Percentiles rank a stretch among this genome's conserved stretches.
Evolutionary conservation across 306 rosid genomes (phyloP).

Genomic region (Begonia masoniana): DNA sequence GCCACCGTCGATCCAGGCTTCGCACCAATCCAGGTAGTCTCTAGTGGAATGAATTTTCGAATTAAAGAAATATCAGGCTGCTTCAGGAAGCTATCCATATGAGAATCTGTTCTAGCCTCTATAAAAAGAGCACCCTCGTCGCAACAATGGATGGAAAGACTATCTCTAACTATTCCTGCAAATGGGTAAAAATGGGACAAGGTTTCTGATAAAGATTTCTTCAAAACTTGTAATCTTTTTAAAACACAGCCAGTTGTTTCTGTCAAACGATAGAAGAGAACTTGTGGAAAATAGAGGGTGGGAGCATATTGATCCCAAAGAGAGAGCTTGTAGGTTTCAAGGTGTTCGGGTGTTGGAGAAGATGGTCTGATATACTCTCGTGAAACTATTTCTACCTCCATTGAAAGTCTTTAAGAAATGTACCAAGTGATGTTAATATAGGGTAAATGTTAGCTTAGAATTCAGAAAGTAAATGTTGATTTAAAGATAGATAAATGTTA

Average conservation of each 20-base stretch:
- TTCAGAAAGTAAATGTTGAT: too few species aligned
- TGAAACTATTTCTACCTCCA: not conserved
- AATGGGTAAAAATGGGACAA: not conserved
- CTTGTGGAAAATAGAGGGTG: not conserved
- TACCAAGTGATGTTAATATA: too few species aligned
- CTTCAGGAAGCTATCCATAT: conserved; percentile 1
- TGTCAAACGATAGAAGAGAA: not conserved
- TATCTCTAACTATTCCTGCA: not conserved
- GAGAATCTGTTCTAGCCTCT: not conserved
- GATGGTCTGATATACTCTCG: not conserved
- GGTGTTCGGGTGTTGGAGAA: not conserved
- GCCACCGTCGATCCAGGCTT: not conserved
- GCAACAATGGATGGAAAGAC: not conserved
- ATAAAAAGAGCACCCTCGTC: not conserved
- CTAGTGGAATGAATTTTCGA: conserved; percentile 7
- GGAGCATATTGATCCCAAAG: not conserved
- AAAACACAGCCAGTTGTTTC: not conserved
- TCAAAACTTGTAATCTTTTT: not conserved
- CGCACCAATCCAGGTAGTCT: not conserved
- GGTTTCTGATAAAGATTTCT: not conserved
- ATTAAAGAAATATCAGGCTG: not conserved
- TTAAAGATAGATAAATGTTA: too few species aligned
- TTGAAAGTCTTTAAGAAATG: too few species aligned
- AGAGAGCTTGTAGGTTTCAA: not conserved
- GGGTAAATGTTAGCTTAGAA: too few species aligned